Conservation (phyloP, 192 early-diverging fungal species). For the Blastocladiella britannica region DNA sequence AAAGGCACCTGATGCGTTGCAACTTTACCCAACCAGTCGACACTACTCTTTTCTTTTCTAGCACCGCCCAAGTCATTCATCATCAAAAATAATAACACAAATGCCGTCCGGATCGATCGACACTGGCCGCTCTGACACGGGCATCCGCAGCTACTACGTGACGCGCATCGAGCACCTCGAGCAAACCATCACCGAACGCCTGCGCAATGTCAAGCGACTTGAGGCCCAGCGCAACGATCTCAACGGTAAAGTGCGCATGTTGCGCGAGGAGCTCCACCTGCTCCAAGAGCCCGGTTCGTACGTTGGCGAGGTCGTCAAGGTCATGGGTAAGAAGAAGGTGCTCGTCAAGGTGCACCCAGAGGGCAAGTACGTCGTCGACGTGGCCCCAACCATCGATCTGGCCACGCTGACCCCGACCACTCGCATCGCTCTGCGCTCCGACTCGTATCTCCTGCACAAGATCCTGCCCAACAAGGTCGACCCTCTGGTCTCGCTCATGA, state of each 20-base stretch:
- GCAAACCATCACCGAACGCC: constrained; percentile 64
- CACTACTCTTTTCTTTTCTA: too few species aligned
- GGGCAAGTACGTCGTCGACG: constrained; percentile 95
- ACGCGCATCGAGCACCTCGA: constrained; percentile 73
- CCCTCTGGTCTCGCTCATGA: constrained; percentile 99
- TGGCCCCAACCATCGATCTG: constrained; percentile 80
- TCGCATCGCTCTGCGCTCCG: constrained; percentile 77
- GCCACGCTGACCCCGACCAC: constrained; percentile 72
- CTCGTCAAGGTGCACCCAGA: constrained; percentile 68
- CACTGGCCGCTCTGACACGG: too few species aligned
- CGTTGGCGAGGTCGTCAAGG: constrained; percentile 92
- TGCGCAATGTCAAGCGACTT: constrained; percentile 87
- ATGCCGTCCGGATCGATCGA: too few species aligned
- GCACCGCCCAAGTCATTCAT: too few species aligned
- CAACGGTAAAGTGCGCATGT: constrained; percentile 88
- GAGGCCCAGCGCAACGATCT: constrained; percentile 96
- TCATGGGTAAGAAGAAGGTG: constrained; percentile 96
- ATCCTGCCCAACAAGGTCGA: constrained; percentile 94
- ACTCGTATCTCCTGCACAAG: constrained; percentile 84
- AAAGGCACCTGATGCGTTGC: too few species aligned
- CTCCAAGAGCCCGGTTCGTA: constrained; percentile 90
- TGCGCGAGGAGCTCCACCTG: constrained; percentile 88
- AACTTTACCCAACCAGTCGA: too few species aligned
- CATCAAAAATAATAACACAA: too few species aligned
- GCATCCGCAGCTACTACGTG: constrained; percentile 51